Conservation (phyloP, 441 rosid species). For the Arabidopsis hybrid region DNA sequence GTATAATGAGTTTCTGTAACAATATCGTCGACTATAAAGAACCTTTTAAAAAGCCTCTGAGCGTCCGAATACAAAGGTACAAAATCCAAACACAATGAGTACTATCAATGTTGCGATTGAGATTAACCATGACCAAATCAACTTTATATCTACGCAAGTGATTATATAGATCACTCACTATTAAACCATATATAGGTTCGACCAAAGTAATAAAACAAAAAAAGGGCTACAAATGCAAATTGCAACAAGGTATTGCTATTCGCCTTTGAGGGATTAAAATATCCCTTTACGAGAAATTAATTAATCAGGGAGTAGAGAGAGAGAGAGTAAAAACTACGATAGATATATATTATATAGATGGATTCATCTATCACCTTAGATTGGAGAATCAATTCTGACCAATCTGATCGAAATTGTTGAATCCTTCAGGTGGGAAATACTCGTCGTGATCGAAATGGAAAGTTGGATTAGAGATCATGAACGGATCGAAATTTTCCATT, state of each 20-base stretch:
- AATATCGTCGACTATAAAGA: neutral
- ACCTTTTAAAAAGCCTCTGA: neutral
- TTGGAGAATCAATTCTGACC: neutral
- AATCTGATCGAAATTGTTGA: neutral
- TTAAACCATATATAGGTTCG: constrained; percentile 4
- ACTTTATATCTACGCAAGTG: constrained; percentile 26
- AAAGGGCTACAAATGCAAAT: neutral
- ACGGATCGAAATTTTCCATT: neutral
- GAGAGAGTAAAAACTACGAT: neutral
- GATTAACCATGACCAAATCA: constrained; percentile 1
- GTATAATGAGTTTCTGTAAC: neutral
- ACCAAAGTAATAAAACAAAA: constrained; percentile 12
- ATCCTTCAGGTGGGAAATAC: neutral
- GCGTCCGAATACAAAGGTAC: constrained; percentile 19
- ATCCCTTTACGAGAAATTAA: neutral
- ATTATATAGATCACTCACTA: constrained; percentile 26
- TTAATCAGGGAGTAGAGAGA: neutral
- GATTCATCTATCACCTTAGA: constrained; percentile 6
- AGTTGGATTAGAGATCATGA: neutral
- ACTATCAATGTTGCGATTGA: constrained; percentile 8
- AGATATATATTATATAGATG: constrained; percentile 9
- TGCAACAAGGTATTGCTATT: constrained; percentile 1
- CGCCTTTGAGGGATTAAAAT: neutral
- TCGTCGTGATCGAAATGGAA: neutral
- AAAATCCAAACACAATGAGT: neutral